Conservation (phyloP, 352 stramenopile genomes). For the Stephanocyclus meneghinianus region DNA sequence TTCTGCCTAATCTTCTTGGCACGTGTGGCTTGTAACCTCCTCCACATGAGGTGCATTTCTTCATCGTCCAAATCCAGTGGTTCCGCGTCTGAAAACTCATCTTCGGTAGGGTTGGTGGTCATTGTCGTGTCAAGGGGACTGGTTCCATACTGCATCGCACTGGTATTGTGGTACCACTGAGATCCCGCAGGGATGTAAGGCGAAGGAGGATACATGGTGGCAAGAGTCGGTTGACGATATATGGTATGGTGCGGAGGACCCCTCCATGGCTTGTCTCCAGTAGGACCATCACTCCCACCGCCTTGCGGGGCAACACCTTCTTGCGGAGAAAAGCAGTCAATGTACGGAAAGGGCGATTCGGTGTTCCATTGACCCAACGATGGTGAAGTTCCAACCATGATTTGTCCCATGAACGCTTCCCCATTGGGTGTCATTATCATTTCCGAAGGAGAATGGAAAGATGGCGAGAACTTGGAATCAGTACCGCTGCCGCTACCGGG, state of each 20-base stretch:
- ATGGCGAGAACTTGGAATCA: slow-evolving; percentile 11
- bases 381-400: slow-evolving; percentile 10
- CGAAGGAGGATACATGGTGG: neutral
- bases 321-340: slow-evolving; percentile 36
- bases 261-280: neutral
- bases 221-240: slow-evolving; percentile 3
- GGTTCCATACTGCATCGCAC: neutral
- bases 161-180: neutral
- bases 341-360: slow-evolving; percentile 38
- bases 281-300: neutral
- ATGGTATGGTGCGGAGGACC: slow-evolving; percentile 1
- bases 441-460: slow-evolving; percentile 21
- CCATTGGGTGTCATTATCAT: slow-evolving; percentile 30
- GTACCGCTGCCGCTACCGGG: neutral
- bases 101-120: neutral
- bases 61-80: slow-evolving; percentile 37
- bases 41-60: slow-evolving; percentile 39
- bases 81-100: slow-evolving; percentile 21
- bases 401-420: neutral
- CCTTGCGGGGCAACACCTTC: slow-evolving; percentile 12
- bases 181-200: slow-evolving; percentile 19
- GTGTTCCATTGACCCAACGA: slow-evolving; percentile 21
- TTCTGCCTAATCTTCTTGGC: slow-evolving; percentile 28
- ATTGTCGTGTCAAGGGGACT: neutral
- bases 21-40: slow-evolving; percentile 19